phyloP scores from a whole-genome alignment of 129 eudicot genomes.

The Heracleum sosnowskyi region DNA sequence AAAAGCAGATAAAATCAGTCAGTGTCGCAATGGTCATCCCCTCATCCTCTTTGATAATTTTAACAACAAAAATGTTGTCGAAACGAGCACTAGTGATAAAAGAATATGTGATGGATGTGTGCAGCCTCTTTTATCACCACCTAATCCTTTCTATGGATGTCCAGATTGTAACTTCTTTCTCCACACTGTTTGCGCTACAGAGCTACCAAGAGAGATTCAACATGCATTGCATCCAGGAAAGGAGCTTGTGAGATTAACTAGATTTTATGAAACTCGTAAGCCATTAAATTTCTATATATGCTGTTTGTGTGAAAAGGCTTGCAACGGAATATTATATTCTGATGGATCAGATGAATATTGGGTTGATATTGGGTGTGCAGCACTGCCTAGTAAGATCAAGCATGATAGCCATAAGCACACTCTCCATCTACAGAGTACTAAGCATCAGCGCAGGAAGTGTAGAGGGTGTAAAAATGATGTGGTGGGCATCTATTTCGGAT shows the following conservation, averaged over 20 bases:
- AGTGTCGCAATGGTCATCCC: background rate
- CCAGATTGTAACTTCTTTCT: background rate
- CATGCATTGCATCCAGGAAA: background rate
- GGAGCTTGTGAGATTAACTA: background rate
- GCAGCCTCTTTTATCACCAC: background rate
- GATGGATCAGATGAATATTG: background rate
- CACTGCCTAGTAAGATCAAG: background rate
- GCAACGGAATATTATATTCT: background rate
- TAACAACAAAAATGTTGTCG: background rate
- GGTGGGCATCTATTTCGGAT: background rate
- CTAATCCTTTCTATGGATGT: background rate
- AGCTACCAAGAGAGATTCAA: background rate
- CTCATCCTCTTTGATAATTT: background rate
- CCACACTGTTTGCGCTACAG: background rate
- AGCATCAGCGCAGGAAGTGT: background rate
- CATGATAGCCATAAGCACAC: background rate
- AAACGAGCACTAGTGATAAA: background rate
- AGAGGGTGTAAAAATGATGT: background rate
- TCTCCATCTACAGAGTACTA: background rate
- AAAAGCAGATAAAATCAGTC: background rate
- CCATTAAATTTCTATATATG: background rate
- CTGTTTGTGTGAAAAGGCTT: background rate
- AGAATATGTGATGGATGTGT: background rate
- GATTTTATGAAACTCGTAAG: background rate
- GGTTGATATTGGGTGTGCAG: background rate